A percentile compares a stretch with the other conserved stretches of the same genome.
These are phyloP conservation scores for Salix purpurea DNA, from an alignment of 345 rosid genomes.

Conservation along the genomic window DNA sequence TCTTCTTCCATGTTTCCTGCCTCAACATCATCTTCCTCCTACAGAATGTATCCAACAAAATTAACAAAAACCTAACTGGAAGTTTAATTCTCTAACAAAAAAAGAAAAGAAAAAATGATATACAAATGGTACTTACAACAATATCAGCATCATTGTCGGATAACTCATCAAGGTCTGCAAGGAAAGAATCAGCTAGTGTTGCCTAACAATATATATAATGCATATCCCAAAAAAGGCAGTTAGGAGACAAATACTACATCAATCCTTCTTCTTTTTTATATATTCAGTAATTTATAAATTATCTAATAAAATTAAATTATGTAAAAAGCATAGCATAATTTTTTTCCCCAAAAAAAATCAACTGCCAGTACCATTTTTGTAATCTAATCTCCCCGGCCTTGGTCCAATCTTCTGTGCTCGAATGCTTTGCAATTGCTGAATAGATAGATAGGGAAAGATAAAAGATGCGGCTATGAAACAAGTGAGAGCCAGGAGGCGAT, in stretches of 20 bases:
- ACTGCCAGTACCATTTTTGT: background rate
- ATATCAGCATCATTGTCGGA: constrained; percentile 84
- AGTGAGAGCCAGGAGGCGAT: too few species aligned
- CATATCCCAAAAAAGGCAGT: background rate
- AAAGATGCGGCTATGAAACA: too few species aligned
- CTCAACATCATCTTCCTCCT: constrained; percentile 75
- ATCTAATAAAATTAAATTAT: background rate
- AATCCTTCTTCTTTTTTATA: background rate
- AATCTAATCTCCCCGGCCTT: background rate
- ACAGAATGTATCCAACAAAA: background rate
- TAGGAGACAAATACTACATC: background rate
- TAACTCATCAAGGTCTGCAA: constrained; percentile 91
- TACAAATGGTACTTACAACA: constrained; percentile 34
- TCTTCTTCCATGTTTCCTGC: constrained; percentile 68
- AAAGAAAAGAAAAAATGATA: background rate
- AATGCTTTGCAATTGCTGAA: background rate
- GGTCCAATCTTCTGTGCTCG: background rate
- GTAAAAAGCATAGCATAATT: background rate
- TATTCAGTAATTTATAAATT: background rate
- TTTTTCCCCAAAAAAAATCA: too few species aligned
- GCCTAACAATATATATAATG: constrained; percentile 41
- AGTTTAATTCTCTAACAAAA: background rate
- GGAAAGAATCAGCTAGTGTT: constrained; percentile 85
- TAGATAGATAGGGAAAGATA: background rate
- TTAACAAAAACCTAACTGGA: background rate